Base-by-base conservation (phyloP, 176 grass and related monocot species). In the Rhipidocladum racemiflorum region DNA sequence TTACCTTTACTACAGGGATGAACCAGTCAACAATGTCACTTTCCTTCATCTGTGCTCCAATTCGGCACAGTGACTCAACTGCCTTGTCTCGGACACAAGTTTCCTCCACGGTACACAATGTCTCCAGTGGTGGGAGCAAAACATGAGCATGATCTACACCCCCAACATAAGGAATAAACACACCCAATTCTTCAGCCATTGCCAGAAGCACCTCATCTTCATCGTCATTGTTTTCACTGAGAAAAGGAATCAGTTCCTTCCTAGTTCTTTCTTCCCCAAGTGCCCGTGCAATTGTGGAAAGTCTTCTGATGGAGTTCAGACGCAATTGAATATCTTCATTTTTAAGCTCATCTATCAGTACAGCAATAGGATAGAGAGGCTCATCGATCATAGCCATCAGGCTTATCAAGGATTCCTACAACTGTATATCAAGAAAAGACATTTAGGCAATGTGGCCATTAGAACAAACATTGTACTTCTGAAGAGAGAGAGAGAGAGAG, bases 171-270 rank as follows among this genome's bases (percentile, higher is more conserved):
- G 92, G 92, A 79, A 98, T 98, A 20, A 98, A 98, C 30, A 93
- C 90, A 18, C 95, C 95, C 78, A 98, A 81, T 61, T 98, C 96
- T 81, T 98, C 96, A 6, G 96, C 96, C 92, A 98, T 98, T 28
- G 89, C 90, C 71, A 98, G 96, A 64, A 98, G 96, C 60, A 98
- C 96, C 83, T 98, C 96, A 79, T 98, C 96, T 70, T 98, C 92
- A 42, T 98, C 96, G 1, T 93, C 96, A 81, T 98, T 98, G 79
- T 98, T 98, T 88, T 98, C 96, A 72, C 92, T 91, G 7, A 98
- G 90, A 44, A 98, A 98, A 21, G 96, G 96, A 76, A 98, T 93
- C 49, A 98, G 86, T 80, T 98, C 96, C 72, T 95, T 98, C 63
- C 92, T 88, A 14, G 96, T 95, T 45, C 96, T 89, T 84, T 98